These are phyloP conservation scores for Heliosperma pusillum DNA, from an alignment of 148 eudicot genomes.

Conservation along the genomic window DNA sequence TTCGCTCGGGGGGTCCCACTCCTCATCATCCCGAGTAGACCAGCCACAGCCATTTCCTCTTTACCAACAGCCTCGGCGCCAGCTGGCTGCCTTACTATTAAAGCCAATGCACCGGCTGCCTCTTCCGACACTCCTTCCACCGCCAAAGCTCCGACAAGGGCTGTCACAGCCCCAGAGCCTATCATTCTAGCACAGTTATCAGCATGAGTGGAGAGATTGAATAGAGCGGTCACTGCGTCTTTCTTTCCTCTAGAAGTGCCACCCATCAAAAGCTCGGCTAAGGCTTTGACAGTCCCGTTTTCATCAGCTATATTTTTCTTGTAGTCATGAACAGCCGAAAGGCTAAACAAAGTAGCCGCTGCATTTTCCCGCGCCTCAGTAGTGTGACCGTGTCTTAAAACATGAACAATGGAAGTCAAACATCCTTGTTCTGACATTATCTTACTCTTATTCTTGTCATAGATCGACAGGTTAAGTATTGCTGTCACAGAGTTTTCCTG, in stretches of 20 bases:
- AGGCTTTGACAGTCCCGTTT: constrained; percentile 67
- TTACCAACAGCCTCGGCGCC: constrained; percentile 74
- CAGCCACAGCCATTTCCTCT: constrained; percentile 56
- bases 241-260: constrained; percentile 77
- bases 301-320: constrained; percentile 64
- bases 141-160: constrained; percentile 53
- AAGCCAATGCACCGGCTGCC: constrained; percentile 78
- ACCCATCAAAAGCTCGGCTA: constrained; percentile 46
- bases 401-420: constrained; percentile 54
- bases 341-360: constrained; percentile 87
- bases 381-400: constrained; percentile 57
- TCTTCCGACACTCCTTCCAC: constrained; percentile 71
- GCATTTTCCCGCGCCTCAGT: constrained; percentile 87
- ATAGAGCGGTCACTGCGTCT: constrained; percentile 86
- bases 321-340: constrained; percentile 78
- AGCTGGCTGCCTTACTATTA: constrained; percentile 62
- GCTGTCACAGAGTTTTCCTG: constrained; percentile 97
- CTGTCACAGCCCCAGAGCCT: constrained; percentile 54
- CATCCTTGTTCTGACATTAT: constrained; percentile 75
- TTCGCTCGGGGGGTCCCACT: constrained; percentile 79
- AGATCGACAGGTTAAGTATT: constrained; percentile 70
- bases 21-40: constrained; percentile 66
- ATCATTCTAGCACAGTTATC: constrained; percentile 57
- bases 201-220: constrained; percentile 61
- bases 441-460: constrained; percentile 58